Evolutionary conservation across 2,329 filamentous ascomycete species (phyloP), one percentile per base, ranked within the genome.

Genomic region (Fusarium longipes): DNA sequence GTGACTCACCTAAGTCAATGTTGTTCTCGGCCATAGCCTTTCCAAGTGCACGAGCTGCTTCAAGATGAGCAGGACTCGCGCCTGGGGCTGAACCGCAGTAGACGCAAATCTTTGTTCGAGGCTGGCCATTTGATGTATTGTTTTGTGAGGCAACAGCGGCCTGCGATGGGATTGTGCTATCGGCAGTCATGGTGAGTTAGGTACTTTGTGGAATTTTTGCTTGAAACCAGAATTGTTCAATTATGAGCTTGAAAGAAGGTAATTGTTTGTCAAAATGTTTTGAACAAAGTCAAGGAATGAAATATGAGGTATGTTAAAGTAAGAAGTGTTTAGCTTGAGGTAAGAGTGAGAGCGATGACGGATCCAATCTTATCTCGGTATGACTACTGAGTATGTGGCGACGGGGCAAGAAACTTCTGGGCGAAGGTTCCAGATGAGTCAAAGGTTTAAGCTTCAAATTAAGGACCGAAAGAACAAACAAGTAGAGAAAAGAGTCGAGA

Each of bases 51-150:
- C 90, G 90, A 4, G 96, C 96, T 9, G 93, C 89, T 77, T 89
- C 88, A 73, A 96, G 80, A 79, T 97, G 93, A 6, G 84, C 85
- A 15, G 92, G 89, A 65, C 87, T 90, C 50, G 84, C 88, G 48
- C 96, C 96, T 17, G 86, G 78, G 10, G 88, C 90, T 51, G 96
- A 88, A 75, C 95, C 96, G 82, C 96, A 98, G 86, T 97, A 98
- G 70, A 98, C 95, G 78, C 93, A 97, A 77, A 97, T 91, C 68
- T 92, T 92, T 61, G 91, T 81, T 65, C 78, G 81, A 49, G 78
- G 74, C 29, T 73, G 72, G 63, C 74, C 73, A 63, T 77, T 75
- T 53, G 68, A 57, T 35, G 63, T 53, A 63, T 70, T 64, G 57
- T 74, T 77, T 42, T 71, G 68, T 52, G 63, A 57, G 22, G 58